Evolutionary conservation across 495 filamentous ascomycete genomes (phyloP).

Genomic region (Daldinia decipiens): DNA sequence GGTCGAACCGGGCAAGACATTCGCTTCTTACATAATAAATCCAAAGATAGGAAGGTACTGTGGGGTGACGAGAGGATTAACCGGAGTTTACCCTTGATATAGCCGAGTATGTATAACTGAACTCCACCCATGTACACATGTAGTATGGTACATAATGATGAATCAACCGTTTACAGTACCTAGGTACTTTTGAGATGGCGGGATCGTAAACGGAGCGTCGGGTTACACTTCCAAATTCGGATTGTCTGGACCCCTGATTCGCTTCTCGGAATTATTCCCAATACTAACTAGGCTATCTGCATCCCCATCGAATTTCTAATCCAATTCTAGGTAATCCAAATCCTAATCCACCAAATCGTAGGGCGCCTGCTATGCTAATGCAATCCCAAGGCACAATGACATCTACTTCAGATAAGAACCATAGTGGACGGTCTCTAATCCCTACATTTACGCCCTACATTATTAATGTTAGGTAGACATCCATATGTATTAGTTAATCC

Average conservation of each 20-base stretch:
- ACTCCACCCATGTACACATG: no score
- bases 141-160: no score
- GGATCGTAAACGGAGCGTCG: not conserved
- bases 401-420: not conserved
- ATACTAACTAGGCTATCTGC: slow-evolving; percentile 23
- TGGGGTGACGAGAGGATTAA: no score
- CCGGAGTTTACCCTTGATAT: no score
- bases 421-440: not conserved
- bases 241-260: slow-evolving; percentile 22
- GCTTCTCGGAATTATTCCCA: slow-evolving; percentile 29
- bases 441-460: not conserved
- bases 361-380: slow-evolving; percentile 3
- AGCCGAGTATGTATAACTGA: no score
- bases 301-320: slow-evolving; percentile 38
- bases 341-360: slow-evolving; percentile 15
- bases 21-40: slow-evolving; percentile 5
- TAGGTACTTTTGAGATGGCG: not conserved
- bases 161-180: no score
- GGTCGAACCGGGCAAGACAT: not conserved
- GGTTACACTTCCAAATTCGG: not conserved
- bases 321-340: no score
- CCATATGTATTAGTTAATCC: not conserved
- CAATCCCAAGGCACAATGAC: not conserved
- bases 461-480: not conserved
- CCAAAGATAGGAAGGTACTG: no score